Evolutionary conservation across 176 grass and related monocot species (phyloP), one percentile per base, ranked within the genome.

Genomic region (Pontederia crassipes): DNA sequence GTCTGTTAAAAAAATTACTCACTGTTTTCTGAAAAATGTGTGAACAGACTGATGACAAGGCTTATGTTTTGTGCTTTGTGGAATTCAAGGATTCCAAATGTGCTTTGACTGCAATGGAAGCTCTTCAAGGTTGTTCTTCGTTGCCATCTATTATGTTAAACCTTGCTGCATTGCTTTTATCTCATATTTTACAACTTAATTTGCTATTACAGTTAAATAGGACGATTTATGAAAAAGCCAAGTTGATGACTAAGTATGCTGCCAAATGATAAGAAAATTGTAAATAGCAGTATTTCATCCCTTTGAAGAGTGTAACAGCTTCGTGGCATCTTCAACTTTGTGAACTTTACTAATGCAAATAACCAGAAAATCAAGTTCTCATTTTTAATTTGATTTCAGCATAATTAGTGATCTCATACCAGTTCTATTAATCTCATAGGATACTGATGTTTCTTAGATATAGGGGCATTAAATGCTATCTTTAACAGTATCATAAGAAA

Each of bases 21-120:
- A 66, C 32, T 62, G 28, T 11, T 45, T 45, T 54, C 2, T 72
- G 46, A 48, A 52, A 53, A 17, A 61, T 0, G 58, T 62, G n/a
- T 17, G 70, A 81, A 79, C 77, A 95, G 90, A 78, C 56, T 69
- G 72, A 74, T 47, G 90, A 95, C 45, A 95, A 83, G 70, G 85
- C 77, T 40, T 74, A 86, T 79, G 86, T 86, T 48, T 48, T 95
- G 50, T 95, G 90, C 61, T 95, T 89, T 77, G 90, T 95, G 77
- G 86, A 95, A 78, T 95, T 95, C 50, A 68, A 48, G 8, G 62
- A 95, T 57, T 70, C 71, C 63, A 79, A 86, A 49, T 74, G 11
- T 58, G 82, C 90, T 67, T 17, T 55, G 20, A 59, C 40, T 48
- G 80, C 90, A 15, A 67, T 90, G 62, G 7, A 73, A 46, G 68